These are phyloP conservation scores for Hypoxylon trugodes DNA, from an alignment of 495 filamentous ascomycete species.

Conservation along the genomic window DNA sequence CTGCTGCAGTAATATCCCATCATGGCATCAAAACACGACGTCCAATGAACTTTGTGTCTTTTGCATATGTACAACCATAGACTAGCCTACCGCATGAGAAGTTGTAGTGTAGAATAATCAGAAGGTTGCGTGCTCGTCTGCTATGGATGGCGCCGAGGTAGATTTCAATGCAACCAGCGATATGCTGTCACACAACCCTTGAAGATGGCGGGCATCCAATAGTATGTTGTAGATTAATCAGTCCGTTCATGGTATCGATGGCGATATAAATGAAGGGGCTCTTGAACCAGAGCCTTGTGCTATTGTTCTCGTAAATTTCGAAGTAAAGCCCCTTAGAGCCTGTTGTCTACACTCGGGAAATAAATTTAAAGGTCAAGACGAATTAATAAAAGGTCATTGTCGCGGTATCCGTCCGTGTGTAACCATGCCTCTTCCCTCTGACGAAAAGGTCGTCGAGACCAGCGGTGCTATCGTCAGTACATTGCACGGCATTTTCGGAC, in stretches of 20 bases:
- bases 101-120: background rate
- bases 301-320: background rate
- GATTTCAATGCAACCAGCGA: constrained; percentile 1
- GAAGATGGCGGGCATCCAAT: background rate
- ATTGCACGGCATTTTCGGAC: constrained; percentile 53
- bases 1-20: background rate
- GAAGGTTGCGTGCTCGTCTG: constrained; percentile 1
- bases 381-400: background rate
- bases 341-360: background rate
- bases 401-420: background rate
- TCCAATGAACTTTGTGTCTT: background rate
- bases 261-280: background rate
- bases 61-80: background rate
- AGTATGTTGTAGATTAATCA: constrained; percentile 13
- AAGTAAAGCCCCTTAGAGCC: background rate
- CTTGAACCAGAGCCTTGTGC: background rate
- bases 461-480: constrained; percentile 47
- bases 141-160: background rate
- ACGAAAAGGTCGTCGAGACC: constrained; percentile 52
- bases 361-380: background rate
- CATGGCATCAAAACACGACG: background rate
- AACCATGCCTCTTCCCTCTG: constrained; percentile 55
- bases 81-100: background rate
- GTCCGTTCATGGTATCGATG: background rate
- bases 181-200: constrained; percentile 4